A percentile compares a stretch with the other conserved stretches of the same genome.
phyloP scores from a whole-genome alignment of 2,329 filamentous ascomycete species.

The Allantophomopsis cytisporea region DNA sequence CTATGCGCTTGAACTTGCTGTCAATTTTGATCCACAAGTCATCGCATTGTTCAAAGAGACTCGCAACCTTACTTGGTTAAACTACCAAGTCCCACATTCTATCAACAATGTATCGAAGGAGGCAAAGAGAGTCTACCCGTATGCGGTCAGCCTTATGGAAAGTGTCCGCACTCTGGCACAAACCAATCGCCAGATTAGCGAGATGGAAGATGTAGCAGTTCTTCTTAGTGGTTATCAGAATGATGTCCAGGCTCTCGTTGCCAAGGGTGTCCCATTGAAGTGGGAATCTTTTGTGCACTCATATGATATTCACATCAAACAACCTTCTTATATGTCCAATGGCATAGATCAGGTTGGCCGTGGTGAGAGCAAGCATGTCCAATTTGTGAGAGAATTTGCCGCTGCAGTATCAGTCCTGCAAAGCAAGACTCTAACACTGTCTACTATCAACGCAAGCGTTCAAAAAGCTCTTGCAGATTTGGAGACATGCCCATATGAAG shows the following conservation, averaged over 20 bases:
- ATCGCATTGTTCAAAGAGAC: constrained; percentile 99
- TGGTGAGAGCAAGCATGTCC: constrained; percentile 83
- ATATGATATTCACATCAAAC: constrained; percentile 77
- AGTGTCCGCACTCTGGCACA: constrained; percentile 90
- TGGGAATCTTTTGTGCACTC: constrained; percentile 99
- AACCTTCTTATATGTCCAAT: constrained; percentile 40
- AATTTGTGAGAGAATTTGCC: constrained; percentile 92
- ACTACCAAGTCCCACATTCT: constrained; percentile 84
- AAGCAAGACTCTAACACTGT: constrained; percentile 68
- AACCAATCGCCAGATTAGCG: constrained; percentile 69
- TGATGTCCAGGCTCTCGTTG: constrained; percentile 71
- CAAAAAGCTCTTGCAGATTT: constrained; percentile 77
- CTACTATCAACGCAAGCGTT: constrained; percentile 64
- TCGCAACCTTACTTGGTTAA: constrained; percentile 88
- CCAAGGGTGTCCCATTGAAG: constrained; percentile 76
- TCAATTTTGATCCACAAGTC: constrained; percentile 96
- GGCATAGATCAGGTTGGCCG: constrained; percentile 43
- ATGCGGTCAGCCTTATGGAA: constrained; percentile 96
- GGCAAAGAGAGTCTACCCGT: constrained; percentile 96
- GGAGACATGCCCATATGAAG: constrained; percentile 71
- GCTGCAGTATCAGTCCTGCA: constrained; percentile 78
- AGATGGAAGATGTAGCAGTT: constrained; percentile 79
- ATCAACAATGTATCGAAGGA: constrained; percentile 96
- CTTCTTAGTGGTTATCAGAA: constrained; percentile 85
- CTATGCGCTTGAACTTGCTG: constrained; percentile 73